Evolutionary conservation across 208 protist genomes (phyloP), one percentile per base, ranked within the genome.

Genomic region (Endotrypanum monterogeii): DNA sequence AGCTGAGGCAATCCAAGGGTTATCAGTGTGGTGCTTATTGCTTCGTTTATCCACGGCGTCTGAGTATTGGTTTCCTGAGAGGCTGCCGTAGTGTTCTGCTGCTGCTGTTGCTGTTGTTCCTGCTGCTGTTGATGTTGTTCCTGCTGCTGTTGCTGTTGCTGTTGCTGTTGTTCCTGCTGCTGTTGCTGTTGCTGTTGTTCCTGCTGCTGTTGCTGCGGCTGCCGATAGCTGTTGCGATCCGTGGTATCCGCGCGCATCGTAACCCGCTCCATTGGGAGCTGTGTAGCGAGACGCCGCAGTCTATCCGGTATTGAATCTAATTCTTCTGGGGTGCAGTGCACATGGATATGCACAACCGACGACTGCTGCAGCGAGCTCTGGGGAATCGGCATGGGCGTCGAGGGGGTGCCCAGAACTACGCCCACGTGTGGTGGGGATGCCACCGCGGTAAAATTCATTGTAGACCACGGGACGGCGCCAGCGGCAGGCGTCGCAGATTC

Each of bases 261-360:
- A 23, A 76, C 48, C 3, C 50, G 52, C 1, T 23, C 35, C 0
- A 80, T 54, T 28, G 77, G 32, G 25, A 89, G 79, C 51, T 81
- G 76, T 32, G 83, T 51, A 11, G 76, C 48, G 8, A 94, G 67
- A 25, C 68, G 75, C n/a, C 79, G 65, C 25, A 96, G 69, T 2
- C 84, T 86, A 28, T 74, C 79, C 20, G 90, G 90, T 35, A 95
- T 69, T 32, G 76, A 28, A 44, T 90, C 86, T 41, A 96, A 78
- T 71, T 96, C 85, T 60, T 89, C 82, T 8, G 86, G 69, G 0
- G 82, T 82, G 67, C 88, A 89, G 67, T 96, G 91, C 48, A 96
- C 79, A 60, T 96, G 91, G 58, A 96, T 46, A 72, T 92, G 83
- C n/a, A 95, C 67, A 1, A 85, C 76, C 4, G 78, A 60, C 12